These are phyloP conservation scores for Trichophyton equinum DNA, from an alignment of 2,329 filamentous ascomycete genomes.

Conservation along the genomic window DNA sequence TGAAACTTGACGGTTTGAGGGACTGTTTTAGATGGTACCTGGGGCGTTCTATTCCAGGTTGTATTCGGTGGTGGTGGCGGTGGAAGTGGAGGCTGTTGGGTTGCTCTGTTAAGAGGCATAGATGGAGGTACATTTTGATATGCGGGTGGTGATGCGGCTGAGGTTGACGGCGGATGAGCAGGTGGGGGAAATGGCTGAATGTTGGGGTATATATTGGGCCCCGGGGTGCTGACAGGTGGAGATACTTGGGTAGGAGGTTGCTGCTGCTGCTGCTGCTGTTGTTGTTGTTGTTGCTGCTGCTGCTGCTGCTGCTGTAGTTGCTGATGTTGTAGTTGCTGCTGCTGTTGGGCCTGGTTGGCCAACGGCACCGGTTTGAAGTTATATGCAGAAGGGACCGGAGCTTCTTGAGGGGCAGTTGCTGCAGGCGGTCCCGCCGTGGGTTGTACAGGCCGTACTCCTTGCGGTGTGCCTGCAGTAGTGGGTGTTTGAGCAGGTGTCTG, in stretches of 20 bases:
- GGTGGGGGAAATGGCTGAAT: slow-evolving; percentile 1
- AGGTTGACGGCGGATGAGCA: not conserved
- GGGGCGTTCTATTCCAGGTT: not conserved
- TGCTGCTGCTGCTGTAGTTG: not conserved
- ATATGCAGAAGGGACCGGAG: not conserved
- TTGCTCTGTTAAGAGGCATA: not conserved
- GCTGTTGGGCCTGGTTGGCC: not conserved
- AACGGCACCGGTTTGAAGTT: not conserved
- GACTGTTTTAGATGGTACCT: not conserved
- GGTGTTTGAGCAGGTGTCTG: not conserved
- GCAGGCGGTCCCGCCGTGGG: not conserved
- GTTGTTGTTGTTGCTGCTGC: too few species aligned
- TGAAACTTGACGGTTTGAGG: slow-evolving; percentile 5
- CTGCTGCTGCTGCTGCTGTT: not conserved
- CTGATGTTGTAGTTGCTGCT: too few species aligned
- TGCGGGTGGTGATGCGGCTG: not conserved
- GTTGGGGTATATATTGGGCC: not conserved
- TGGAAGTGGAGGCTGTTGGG: not conserved
- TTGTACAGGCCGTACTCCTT: not conserved
- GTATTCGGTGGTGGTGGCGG: not conserved
- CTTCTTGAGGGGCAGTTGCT: not conserved
- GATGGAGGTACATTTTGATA: not conserved
- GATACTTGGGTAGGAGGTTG: not conserved
- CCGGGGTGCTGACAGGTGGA: not conserved
- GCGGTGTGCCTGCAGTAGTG: not conserved